Base-by-base conservation (phyloP, 208 protist genomes). In the Acanthamoeba royreba region DNA sequence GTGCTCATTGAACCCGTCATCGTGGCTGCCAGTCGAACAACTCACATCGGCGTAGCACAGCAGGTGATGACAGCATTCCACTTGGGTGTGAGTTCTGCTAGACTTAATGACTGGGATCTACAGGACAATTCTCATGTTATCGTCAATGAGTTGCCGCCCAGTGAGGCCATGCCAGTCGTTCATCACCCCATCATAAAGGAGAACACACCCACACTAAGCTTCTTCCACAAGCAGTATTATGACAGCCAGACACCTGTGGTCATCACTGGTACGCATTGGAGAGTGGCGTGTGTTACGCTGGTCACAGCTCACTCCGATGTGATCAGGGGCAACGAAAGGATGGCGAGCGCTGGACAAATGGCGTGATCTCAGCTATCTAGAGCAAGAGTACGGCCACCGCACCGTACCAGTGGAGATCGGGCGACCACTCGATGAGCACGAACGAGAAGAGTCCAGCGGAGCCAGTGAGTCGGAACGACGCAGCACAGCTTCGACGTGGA, bases 391-490 rank as follows among this genome's bases (percentile, higher is more conserved):
- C 86, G 81, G 63, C 33, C 58, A 92, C 43, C 89, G 93, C 89
- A 46, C 86, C 11, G 93, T 94, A 22, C 93, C 93, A 25, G 69
- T 94, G 46, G 93, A 94, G 69, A 81, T 94, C 15, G 93, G 85
- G 9, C 92, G 72, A 19, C 52, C 52, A 31, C 49, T 89, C 9
- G 52, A 66, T 33, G 81, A 89, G 9, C 19, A 81, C 69, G 91
- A 92, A 63, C 89, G 69, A 47, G 53, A 79, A 22, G 3, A 58
- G 77, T 28, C 58, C 38, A 35, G 19, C 22, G 43, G 31, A n/a
- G n/a, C n/a, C n/a, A n/a, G n/a, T n/a, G n/a, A n/a, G n/a, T n/a
- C n/a, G n/a, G n/a, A n/a, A n/a, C n/a, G n/a, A n/a, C n/a, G n/a
- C n/a, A n/a, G n/a, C n/a, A n/a, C n/a, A n/a, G n/a, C n/a, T 38